Conservation (phyloP, 306 rosid genomes). For the Castanospermum australe region DNA sequence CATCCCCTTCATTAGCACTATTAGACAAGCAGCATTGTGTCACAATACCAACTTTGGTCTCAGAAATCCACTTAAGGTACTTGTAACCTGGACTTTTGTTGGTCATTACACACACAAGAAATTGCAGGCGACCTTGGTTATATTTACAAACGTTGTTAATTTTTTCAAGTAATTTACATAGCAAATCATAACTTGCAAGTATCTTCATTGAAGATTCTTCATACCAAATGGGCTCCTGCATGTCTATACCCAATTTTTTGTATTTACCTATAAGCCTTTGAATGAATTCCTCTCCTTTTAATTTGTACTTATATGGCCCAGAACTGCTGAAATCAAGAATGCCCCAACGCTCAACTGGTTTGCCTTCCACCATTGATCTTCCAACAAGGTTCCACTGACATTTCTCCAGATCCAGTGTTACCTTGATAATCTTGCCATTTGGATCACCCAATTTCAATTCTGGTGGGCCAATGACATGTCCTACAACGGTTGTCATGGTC, state of each 20-base stretch:
- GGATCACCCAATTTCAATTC: constrained; percentile 56
- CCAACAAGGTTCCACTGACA: constrained; percentile 74
- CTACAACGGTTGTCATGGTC: constrained; percentile 55
- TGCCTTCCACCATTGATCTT: constrained; percentile 60
- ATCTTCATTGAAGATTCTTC: constrained; percentile 45
- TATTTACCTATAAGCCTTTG: constrained; percentile 46
- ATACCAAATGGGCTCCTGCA: constrained; percentile 50
- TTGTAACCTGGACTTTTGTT: constrained; percentile 61
- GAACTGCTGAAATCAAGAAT: constrained; percentile 54
- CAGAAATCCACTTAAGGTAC: constrained; percentile 69
- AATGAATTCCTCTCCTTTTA: constrained; percentile 41
- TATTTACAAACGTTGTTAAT: constrained; percentile 18
- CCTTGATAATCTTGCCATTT: constrained; percentile 40
- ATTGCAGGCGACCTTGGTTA: constrained; percentile 37
- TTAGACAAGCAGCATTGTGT: constrained; percentile 77
- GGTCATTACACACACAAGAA: constrained; percentile 79
- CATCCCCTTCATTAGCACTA: constrained; percentile 48
- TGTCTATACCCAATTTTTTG: constrained; percentile 54
- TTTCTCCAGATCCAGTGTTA: constrained; percentile 56
- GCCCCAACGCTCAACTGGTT: constrained; percentile 57
- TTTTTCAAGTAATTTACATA: constrained; percentile 49
- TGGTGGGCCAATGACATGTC: constrained; percentile 75
- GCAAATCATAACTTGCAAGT: constrained; percentile 28
- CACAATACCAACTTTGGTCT: constrained; percentile 72
- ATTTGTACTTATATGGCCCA: neutral